Conservation (phyloP, 805 yeast species). For the Candida argentea region DNA sequence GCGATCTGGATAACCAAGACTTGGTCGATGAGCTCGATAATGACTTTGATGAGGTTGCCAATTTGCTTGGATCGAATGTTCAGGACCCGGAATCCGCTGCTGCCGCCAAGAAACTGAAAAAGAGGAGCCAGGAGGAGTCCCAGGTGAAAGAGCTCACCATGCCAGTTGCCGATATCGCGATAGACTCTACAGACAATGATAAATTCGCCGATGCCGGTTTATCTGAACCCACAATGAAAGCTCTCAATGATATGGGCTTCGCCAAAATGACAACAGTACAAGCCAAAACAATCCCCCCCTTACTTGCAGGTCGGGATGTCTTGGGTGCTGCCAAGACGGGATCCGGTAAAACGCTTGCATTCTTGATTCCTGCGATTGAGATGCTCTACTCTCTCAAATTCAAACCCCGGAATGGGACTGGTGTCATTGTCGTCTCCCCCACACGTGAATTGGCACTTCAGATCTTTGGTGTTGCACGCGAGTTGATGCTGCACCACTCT, state of each 20-base stretch:
- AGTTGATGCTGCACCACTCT: constrained; percentile 78
- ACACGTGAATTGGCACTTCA: constrained; percentile 97
- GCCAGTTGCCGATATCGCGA: constrained; percentile 18
- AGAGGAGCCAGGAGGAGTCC: constrained; percentile 12
- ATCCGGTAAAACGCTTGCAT: constrained; percentile 95
- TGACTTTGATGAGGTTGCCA: constrained; percentile 49
- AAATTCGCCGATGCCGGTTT: constrained; percentile 39
- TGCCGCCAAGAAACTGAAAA: constrained; percentile 7
- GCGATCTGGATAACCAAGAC: constrained; percentile 29
- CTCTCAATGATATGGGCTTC: constrained; percentile 85
- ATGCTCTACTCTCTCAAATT: constrained; percentile 80
- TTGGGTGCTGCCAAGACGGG: constrained; percentile 99
- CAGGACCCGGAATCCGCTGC: constrained; percentile 27
- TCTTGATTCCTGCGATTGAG: constrained; percentile 92
- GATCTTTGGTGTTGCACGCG: constrained; percentile 96
- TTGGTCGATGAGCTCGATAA: constrained; percentile 46
- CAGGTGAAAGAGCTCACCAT: constrained; percentile 16
- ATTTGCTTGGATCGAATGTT: constrained; percentile 35
- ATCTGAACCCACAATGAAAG: constrained; percentile 73
- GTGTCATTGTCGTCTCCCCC: constrained; percentile 92
- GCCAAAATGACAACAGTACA: constrained; percentile 89
- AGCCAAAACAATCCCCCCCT: constrained; percentile 91
- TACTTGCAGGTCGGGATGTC: constrained; percentile 93
- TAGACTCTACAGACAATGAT: constrained; percentile 22
- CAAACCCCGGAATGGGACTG: constrained; percentile 97